Evolutionary conservation across 176 grass and related monocot species (phyloP).

Genomic region (Musa beccarii): DNA sequence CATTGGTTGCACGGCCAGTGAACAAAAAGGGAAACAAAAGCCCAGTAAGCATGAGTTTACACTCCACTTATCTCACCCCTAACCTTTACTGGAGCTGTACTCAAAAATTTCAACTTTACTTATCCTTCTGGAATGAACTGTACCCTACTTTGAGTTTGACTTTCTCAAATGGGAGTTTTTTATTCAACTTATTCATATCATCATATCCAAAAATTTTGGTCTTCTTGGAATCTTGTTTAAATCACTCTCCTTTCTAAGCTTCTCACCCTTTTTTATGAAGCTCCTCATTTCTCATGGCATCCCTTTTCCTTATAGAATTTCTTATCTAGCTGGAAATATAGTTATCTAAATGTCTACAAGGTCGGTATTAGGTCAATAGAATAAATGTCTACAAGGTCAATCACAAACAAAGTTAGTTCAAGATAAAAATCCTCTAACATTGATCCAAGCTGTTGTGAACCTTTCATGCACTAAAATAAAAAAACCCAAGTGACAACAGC

Average conservation of each 20-base stretch:
- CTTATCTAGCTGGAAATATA: too few relatives aligned
- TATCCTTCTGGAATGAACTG: background rate
- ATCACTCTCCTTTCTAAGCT: background rate
- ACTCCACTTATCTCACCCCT: background rate
- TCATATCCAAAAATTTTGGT: background rate
- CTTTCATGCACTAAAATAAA: too few relatives aligned
- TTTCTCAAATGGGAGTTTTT: background rate
- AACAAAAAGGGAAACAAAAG: background rate
- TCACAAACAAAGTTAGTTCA: too few relatives aligned
- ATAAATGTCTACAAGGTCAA: too few relatives aligned
- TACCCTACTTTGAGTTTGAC: too few relatives aligned
- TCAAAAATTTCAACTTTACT: background rate
- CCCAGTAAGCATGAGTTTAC: background rate
- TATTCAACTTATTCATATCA: background rate
- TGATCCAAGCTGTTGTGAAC: too few relatives aligned
- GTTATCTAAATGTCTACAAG: too few relatives aligned
- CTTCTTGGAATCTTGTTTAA: background rate
- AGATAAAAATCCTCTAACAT: too few relatives aligned
- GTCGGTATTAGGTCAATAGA: too few relatives aligned
- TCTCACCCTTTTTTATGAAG: background rate
- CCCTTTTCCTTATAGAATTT: too few relatives aligned
- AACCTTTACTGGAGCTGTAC: background rate
- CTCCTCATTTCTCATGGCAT: too few relatives aligned
- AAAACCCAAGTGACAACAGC: too few relatives aligned
- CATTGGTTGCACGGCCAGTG: background rate